Conservation (phyloP, 2,329 filamentous ascomycete species). For the Cryphonectria japonica region DNA sequence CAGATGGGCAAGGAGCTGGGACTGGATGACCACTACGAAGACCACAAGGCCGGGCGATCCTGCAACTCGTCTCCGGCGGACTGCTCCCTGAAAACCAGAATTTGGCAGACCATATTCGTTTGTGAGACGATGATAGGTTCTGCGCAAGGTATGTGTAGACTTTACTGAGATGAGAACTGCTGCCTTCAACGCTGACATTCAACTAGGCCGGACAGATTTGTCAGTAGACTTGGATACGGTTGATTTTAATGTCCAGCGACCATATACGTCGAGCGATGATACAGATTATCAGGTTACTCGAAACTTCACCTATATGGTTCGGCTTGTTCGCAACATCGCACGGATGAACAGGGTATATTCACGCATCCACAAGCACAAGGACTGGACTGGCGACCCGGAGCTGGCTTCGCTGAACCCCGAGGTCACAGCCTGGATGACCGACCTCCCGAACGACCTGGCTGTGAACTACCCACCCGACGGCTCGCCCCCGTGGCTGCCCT, state of each 20-base stretch:
- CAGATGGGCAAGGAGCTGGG: conserved; percentile 93
- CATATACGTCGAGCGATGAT: conserved; percentile 69
- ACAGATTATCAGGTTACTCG: conserved; percentile 78
- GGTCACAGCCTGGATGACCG: conserved; percentile 75
- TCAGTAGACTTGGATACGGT: conserved; percentile 75
- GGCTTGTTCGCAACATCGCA: conserved; percentile 77
- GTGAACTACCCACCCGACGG: conserved; percentile 78
- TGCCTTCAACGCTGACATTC: conserved; percentile 19
- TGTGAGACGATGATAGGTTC: conserved; percentile 93
- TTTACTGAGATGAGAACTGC: background rate
- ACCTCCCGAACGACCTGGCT: conserved; percentile 77
- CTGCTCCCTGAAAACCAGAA: conserved; percentile 80
- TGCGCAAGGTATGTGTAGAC: conserved; percentile 71
- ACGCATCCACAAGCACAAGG: conserved; percentile 71
- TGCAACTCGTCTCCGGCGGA: conserved; percentile 74
- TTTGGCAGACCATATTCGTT: conserved; percentile 88
- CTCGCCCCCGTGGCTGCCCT: conserved; percentile 80
- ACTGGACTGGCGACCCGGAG: conserved; percentile 85
- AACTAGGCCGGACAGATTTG: conserved; percentile 74
- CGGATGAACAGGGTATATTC: conserved; percentile 76
- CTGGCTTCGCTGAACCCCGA: conserved; percentile 79
- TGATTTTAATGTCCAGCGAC: conserved; percentile 70
- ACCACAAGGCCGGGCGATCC: conserved; percentile 71
- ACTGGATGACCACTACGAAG: conserved; percentile 81
- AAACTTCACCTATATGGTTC: conserved; percentile 81